Conservation (phyloP, 1,139 yeast species). For the Citeromyces hawaiiensis region DNA sequence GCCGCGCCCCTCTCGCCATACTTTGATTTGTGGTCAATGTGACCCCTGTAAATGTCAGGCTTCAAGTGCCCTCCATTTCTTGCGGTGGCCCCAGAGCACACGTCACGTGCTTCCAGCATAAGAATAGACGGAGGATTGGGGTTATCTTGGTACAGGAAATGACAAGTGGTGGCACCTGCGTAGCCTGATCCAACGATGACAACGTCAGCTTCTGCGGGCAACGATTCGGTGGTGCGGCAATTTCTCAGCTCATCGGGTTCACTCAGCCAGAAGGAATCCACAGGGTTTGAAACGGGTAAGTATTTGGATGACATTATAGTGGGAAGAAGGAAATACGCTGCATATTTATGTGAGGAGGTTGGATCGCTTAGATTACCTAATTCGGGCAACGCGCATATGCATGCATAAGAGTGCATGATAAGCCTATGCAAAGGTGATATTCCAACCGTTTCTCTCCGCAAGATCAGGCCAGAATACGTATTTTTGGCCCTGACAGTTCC, state of each 20-base stretch:
- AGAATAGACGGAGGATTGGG: conserved; percentile 10
- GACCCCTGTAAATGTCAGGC: conserved; percentile 19
- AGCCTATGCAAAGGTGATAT: neutral
- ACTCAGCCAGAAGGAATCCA: conserved; percentile 11
- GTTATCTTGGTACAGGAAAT: conserved; percentile 13
- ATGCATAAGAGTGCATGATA: neutral
- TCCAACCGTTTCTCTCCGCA: conserved; percentile 3
- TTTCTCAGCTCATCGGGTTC: conserved; percentile 9
- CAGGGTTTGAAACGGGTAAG: conserved; percentile 11
- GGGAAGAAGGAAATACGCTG: neutral
- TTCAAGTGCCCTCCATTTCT: conserved; percentile 35
- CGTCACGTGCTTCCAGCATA: conserved; percentile 26
- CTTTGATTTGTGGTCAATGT: conserved; percentile 8
- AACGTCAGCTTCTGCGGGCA: conserved; percentile 17
- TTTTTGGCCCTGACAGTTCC: conserved; percentile 5
- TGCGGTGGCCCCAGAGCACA: conserved; percentile 33
- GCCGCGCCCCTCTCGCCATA: conserved; percentile 20
- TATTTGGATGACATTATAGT: neutral
- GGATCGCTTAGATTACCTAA: neutral
- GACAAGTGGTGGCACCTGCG: conserved; percentile 25
- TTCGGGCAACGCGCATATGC: neutral
- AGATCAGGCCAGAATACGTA: conserved; percentile 8
- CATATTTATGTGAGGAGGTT: neutral
- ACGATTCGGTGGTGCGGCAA: conserved; percentile 7
- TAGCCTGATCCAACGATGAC: conserved; percentile 27